phyloP scores from a whole-genome alignment of 108 stramenopile genomes.

The Cyclotella distinguenda region DNA sequence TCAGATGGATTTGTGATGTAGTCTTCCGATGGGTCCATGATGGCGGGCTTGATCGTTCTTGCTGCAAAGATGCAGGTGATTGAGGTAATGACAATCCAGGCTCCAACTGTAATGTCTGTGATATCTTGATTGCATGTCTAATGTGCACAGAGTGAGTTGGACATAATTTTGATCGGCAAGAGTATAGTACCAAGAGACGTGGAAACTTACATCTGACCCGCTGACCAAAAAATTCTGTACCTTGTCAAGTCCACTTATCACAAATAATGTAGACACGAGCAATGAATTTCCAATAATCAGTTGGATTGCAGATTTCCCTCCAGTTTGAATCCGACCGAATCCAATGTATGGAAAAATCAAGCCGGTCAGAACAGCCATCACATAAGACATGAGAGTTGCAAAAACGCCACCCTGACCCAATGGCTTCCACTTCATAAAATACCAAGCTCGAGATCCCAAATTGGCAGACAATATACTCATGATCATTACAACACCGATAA shows the following conservation, averaged over 20 bases:
- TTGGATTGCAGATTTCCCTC: slow-evolving; percentile 66
- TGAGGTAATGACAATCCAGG: slow-evolving; percentile 60
- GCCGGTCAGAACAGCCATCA: slow-evolving; percentile 53
- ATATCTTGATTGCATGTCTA: slow-evolving; percentile 55
- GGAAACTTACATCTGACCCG: slow-evolving; percentile 44
- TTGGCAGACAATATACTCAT: slow-evolving; percentile 60
- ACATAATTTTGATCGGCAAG: background rate
- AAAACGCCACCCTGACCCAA: slow-evolving; percentile 22
- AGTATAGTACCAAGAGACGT: too few species aligned
- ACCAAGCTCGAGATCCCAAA: slow-evolving; percentile 70
- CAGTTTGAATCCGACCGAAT: slow-evolving; percentile 54
- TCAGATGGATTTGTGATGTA: too few species aligned
- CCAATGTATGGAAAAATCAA: slow-evolving; percentile 67
- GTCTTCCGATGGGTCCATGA: slow-evolving; percentile 37
- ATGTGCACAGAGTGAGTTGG: background rate
- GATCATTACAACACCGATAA: slow-evolving; percentile 53
- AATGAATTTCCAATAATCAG: slow-evolving; percentile 48
- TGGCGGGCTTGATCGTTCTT: slow-evolving; percentile 27
- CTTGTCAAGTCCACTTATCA: slow-evolving; percentile 57
- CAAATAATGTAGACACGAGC: slow-evolving; percentile 54
- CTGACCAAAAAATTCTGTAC: slow-evolving; percentile 59
- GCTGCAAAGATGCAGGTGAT: slow-evolving; percentile 51
- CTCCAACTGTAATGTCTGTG: slow-evolving; percentile 56
- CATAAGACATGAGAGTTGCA: slow-evolving; percentile 42
- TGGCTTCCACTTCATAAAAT: slow-evolving; percentile 62